Percentiles rank a stretch among this genome's conserved stretches.
Evolutionary conservation across 495 filamentous ascomycete species (phyloP).

Genomic region (Aspergillus indologenus): DNA sequence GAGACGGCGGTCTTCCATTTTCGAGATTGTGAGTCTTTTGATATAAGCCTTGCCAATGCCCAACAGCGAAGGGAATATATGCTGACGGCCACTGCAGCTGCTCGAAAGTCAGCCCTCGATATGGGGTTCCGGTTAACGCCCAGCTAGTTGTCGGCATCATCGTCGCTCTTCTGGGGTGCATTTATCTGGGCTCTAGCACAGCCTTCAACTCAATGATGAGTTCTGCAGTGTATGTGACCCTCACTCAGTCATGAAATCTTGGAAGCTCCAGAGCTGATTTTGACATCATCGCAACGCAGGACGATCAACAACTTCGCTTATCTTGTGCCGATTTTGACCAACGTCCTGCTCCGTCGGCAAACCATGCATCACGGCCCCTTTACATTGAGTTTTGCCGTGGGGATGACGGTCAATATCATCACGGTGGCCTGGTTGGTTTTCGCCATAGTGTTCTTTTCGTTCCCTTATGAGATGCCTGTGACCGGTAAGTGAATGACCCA

Average conservation of each 20-base stretch:
- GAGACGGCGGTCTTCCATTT: conserved; percentile 55
- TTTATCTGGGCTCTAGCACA: conserved; percentile 64
- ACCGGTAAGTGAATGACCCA: conserved; percentile 20
- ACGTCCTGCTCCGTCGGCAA: conserved; percentile 29
- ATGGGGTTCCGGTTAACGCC: conserved; percentile 50
- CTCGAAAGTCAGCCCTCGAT: conserved; percentile 25
- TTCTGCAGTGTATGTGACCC: conserved; percentile 43
- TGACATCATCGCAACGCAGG: conserved; percentile 16
- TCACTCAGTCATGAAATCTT: background rate
- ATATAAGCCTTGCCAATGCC: background rate
- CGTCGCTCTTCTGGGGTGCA: conserved; percentile 61
- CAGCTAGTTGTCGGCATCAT: conserved; percentile 59
- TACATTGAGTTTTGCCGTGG: conserved; percentile 23
- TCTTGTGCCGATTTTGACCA: conserved; percentile 35
- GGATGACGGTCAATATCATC: conserved; percentile 37
- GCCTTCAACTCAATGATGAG: conserved; percentile 70
- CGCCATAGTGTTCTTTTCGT: conserved; percentile 66
- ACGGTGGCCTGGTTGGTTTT: conserved; percentile 36
- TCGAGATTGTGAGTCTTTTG: conserved; percentile 24
- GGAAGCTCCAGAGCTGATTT: too few species aligned
- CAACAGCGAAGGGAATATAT: background rate
- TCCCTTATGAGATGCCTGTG: conserved; percentile 59
- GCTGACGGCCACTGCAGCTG: conserved; percentile 14
- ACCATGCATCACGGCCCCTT: conserved; percentile 38
- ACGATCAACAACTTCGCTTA: conserved; percentile 39